Evolutionary conservation across 192 early-diverging fungal species (phyloP).

Genomic region (Linnemannia schmuckeri): DNA sequence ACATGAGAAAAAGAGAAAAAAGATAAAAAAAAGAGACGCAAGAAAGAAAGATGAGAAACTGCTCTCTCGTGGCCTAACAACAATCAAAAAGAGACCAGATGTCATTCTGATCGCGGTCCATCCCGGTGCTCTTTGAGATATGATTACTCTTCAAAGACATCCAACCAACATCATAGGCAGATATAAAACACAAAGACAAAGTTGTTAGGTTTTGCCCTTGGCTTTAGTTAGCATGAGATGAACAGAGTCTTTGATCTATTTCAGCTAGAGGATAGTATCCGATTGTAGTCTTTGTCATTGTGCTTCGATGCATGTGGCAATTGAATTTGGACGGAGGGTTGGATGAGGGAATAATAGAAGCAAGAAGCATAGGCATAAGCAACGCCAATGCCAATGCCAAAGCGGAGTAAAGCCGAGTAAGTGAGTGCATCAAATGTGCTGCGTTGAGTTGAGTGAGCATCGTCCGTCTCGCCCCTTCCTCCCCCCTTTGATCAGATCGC

Average conservation of each 20-base stretch:
- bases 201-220: background rate
- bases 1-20: background rate
- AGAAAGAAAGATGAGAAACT: background rate
- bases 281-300: no score
- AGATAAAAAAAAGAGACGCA: background rate
- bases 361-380: background rate
- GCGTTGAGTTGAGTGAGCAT: background rate
- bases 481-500: background rate
- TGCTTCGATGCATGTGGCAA: background rate
- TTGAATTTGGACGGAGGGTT: background rate
- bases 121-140: slow-evolving; percentile 25
- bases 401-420: background rate
- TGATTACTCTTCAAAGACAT: background rate
- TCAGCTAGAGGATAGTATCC: background rate
- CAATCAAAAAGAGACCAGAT: no score
- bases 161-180: background rate
- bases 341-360: background rate
- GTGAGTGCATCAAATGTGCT: no score
- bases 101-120: slow-evolving; percentile 25
- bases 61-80: background rate
- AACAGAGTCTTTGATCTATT: background rate
- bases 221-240: background rate
- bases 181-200: no score
- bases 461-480: background rate
- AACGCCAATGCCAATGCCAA: background rate